Evolutionary conservation across 2,329 filamentous ascomycete species (phyloP).

Genomic region (Diaporthe ampelina): DNA sequence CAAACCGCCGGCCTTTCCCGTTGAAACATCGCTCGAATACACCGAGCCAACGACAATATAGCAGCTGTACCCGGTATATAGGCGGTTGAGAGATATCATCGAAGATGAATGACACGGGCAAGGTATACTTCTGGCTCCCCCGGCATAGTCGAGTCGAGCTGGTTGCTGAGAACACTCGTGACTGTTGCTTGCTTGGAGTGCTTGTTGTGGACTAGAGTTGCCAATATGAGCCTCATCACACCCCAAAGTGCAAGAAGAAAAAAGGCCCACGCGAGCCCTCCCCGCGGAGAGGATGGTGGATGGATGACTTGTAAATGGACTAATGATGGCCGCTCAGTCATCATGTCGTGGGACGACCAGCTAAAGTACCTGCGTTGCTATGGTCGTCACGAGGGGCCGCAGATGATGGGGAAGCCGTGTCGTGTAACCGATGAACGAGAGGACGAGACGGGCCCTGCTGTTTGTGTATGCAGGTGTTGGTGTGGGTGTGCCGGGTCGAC

Average conservation of each 20-base stretch:
- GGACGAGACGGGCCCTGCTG: slow-evolving; percentile 2
- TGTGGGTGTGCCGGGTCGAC: neutral
- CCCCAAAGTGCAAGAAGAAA: neutral
- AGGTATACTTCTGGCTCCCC: neutral
- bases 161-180: neutral
- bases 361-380: slow-evolving; percentile 41
- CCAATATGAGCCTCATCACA: slow-evolving; percentile 19
- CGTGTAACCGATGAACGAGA: neutral
- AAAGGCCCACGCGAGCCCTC: slow-evolving; percentile 26
- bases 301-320: slow-evolving; percentile 30
- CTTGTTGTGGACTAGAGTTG: neutral
- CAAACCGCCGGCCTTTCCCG: slow-evolving; percentile 37
- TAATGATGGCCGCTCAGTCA: slow-evolving; percentile 6
- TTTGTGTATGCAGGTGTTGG: slow-evolving; percentile 21
- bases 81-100: slow-evolving; percentile 1
- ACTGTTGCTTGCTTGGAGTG: neutral
- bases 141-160: neutral
- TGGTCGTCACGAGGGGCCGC: slow-evolving; percentile 42
- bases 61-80: slow-evolving; percentile 8
- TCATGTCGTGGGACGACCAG: slow-evolving; percentile 34
- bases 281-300: slow-evolving; percentile 15
- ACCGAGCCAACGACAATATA: slow-evolving; percentile 26
- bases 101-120: neutral
- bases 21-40: slow-evolving; percentile 23
- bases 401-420: slow-evolving; percentile 26